These are phyloP conservation scores for Aspergillus phoenicis DNA, from an alignment of 2,329 filamentous ascomycete genomes.

Conservation along the genomic window DNA sequence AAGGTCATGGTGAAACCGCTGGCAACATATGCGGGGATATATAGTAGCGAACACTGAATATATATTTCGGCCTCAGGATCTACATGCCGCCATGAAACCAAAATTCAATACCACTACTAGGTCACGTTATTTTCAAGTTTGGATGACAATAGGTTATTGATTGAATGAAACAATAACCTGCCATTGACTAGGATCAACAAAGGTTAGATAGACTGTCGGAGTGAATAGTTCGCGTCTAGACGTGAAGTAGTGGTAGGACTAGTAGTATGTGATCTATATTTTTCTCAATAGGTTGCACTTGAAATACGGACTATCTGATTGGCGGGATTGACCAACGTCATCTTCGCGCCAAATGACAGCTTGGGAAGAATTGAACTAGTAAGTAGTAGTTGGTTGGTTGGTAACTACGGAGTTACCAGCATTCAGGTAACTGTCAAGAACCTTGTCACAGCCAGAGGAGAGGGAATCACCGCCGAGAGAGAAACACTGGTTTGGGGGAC, in stretches of 20 bases:
- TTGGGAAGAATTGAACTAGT: neutral
- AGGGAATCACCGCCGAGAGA: neutral
- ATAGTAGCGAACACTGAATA: neutral
- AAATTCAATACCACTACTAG: neutral
- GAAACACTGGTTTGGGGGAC: slow-evolving; percentile 1
- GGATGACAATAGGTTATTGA: neutral
- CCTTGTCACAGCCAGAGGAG: neutral
- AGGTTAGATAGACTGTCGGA: neutral
- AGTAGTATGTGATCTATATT: neutral
- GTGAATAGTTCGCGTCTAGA: neutral
- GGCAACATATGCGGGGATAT: neutral
- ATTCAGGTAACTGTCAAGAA: neutral
- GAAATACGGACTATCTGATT: slow-evolving; percentile 10
- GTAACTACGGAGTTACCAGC: neutral
- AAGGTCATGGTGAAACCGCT: neutral
- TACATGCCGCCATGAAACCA: neutral
- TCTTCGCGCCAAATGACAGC: neutral
- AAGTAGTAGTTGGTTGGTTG: neutral
- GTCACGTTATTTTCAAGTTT: neutral
- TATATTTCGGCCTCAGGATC: neutral
- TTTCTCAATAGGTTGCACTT: neutral
- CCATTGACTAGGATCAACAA: neutral
- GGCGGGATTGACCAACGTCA: slow-evolving; percentile 2
- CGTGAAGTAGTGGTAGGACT: neutral
- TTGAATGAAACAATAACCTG: neutral